Base-by-base conservation (phyloP, 225 moss, liverwort and hornwort genomes). In the Pleurozium schreberi region DNA sequence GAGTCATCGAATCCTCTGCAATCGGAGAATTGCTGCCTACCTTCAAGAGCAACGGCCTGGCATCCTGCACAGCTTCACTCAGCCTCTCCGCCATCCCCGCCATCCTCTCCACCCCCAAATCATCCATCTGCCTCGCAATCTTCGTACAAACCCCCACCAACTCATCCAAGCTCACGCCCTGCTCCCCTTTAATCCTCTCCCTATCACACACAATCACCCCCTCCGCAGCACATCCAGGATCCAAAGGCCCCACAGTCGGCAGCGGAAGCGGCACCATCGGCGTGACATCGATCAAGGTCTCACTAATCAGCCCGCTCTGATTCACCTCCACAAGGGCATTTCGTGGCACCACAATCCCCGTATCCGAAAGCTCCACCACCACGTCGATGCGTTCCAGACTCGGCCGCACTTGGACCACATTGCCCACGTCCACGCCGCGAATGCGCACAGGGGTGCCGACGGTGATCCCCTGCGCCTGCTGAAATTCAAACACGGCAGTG, bases 161-260 rank as follows among this genome's bases (percentile, higher is more conserved):
- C 90, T 99, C 98, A 89, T 99, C 98, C 94, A 99, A 90, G 92
- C 98, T 99, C 58, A 99, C 98, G 14, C 98, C 98, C 91, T 96
- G 97, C 88, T 92, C 89, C 69, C 98, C 97, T 87, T 95, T 95
- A 27, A 99, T 99, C 75, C 93, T 88, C 90, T 99, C 96, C 68
- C 95, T 84, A 87, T 99, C 96, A 57, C 98, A 99, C 27, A 99
- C 97, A 81, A 99, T 99, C 55, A 97, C 87, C 57, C 97, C 98
- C 92, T 99, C 98, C 14, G 89, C 88, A 80, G 91, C 65, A 85
- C 98, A 99, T 36, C 75, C 82, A 13, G 95, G 89, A 86, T 99
- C 96, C 77, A 97, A 55, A 11, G 98, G 98, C 8, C 97, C 97
- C 30, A 94, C 92, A 6, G 95, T 95, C 20, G 99, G 97, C 77